Percentiles rank a stretch among this genome's conserved stretches.
These are phyloP conservation scores for Epichloe gansuensis DNA, from an alignment of 2,329 filamentous ascomycete genomes.

Conservation along the genomic window DNA sequence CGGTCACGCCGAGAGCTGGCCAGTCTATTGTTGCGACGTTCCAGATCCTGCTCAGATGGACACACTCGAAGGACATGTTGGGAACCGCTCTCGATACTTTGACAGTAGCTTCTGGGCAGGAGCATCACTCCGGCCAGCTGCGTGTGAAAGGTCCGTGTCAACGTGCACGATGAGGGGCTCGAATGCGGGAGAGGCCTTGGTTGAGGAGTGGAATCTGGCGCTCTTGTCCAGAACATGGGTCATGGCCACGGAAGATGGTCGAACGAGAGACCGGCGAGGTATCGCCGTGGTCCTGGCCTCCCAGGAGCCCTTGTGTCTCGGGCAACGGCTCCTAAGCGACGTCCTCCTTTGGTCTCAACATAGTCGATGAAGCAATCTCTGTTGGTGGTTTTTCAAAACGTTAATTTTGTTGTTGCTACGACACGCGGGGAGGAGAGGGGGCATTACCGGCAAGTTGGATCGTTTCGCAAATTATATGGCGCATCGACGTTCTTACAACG, in stretches of 20 bases:
- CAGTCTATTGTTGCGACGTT: slow-evolving; percentile 40
- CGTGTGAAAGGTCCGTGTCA: slow-evolving; percentile 26
- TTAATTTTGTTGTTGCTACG: not conserved
- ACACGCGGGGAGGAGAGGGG: not conserved
- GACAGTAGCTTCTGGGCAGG: slow-evolving; percentile 34
- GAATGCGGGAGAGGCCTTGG: slow-evolving; percentile 54
- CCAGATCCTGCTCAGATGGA: slow-evolving; percentile 54
- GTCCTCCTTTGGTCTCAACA: slow-evolving; percentile 65
- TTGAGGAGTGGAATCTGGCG: slow-evolving; percentile 50
- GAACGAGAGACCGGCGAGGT: slow-evolving; percentile 72
- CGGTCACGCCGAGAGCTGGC: slow-evolving; percentile 27
- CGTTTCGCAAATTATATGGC: slow-evolving; percentile 18
- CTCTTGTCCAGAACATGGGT: slow-evolving; percentile 65
- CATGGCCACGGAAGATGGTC: slow-evolving; percentile 66
- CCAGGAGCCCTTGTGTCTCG: slow-evolving; percentile 30
- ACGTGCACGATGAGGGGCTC: slow-evolving; percentile 51
- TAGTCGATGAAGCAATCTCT: slow-evolving; percentile 66
- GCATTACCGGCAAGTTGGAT: slow-evolving; percentile 21
- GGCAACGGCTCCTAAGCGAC: slow-evolving; percentile 48
- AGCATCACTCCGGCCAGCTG: slow-evolving; percentile 10
- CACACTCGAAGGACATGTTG: slow-evolving; percentile 47
- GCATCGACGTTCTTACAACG: slow-evolving; percentile 21
- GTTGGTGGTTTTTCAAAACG: not conserved
- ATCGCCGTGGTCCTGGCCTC: slow-evolving; percentile 24
- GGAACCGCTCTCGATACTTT: slow-evolving; percentile 49